Conservation (phyloP, 148 eudicot genomes). For the Chenopodium berlandieri region DNA sequence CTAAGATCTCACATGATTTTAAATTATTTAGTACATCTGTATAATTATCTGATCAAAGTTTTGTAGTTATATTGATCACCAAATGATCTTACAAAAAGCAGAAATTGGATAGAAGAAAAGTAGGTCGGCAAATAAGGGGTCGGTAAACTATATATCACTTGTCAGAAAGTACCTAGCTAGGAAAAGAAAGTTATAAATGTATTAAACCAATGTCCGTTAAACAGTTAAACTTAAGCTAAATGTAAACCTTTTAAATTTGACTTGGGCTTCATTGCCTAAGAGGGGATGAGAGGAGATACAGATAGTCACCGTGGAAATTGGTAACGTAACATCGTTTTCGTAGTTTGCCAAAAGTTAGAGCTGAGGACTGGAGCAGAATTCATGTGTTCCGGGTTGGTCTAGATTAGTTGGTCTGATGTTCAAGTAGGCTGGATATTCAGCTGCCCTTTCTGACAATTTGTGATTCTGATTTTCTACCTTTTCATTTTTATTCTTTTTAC, state of each 20-base stretch:
- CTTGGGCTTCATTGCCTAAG: neutral
- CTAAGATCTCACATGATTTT: neutral
- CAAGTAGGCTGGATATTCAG: neutral
- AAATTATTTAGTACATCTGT: too few species aligned
- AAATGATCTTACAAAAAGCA: too few species aligned
- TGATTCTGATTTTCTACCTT: neutral
- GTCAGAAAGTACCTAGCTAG: neutral
- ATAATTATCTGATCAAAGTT: too few species aligned
- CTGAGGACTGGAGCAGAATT: neutral
- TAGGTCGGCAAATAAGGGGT: neutral
- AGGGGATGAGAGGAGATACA: neutral
- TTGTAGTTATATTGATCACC: too few species aligned
- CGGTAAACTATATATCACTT: neutral
- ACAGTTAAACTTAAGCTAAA: too few species aligned
- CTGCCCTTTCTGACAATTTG: neutral
- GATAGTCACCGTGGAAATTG: neutral
- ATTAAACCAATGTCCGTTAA: too few species aligned
- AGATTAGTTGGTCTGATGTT: neutral
- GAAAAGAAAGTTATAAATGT: too few species aligned
- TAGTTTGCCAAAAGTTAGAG: neutral
- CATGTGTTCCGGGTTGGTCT: neutral
- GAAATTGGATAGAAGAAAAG: neutral
- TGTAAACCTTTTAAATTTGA: neutral
- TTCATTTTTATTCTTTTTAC: neutral
- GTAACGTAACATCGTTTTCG: neutral